Evolutionary conservation across 2,329 filamentous ascomycete species (phyloP).

Genomic region (Zymoseptoria passerinii): DNA sequence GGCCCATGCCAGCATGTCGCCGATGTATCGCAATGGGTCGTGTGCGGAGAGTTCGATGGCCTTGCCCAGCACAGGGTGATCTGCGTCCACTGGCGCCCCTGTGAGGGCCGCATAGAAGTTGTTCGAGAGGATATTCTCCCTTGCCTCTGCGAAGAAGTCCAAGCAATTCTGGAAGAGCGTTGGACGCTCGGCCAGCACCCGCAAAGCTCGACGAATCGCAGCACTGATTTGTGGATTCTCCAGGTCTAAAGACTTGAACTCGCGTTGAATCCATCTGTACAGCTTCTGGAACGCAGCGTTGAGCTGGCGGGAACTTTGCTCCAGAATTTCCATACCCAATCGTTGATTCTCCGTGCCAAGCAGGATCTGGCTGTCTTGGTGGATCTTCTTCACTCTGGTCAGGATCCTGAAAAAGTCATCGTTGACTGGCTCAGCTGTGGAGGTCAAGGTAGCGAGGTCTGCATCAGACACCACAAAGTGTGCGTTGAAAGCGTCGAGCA

Average conservation of each 20-base stretch:
- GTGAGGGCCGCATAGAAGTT: constrained; percentile 84
- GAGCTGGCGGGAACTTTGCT: constrained; percentile 76
- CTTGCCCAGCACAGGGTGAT: constrained; percentile 51
- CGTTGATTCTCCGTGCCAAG: constrained; percentile 85
- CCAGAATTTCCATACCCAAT: constrained; percentile 82
- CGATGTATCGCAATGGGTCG: constrained; percentile 82
- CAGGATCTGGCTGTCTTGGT: constrained; percentile 78
- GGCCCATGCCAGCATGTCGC: constrained; percentile 96
- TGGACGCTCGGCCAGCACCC: constrained; percentile 81
- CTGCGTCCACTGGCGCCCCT: constrained; percentile 54
- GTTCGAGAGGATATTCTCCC: constrained; percentile 79
- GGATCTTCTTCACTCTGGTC: constrained; percentile 73
- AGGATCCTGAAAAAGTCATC: constrained; percentile 75
- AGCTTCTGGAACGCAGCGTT: constrained; percentile 91
- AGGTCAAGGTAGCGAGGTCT: constrained; percentile 66
- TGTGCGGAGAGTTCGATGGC: constrained; percentile 92
- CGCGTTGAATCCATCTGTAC: constrained; percentile 88
- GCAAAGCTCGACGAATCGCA: constrained; percentile 72
- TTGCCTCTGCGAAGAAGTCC: constrained; percentile 83
- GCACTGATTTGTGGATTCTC: constrained; percentile 89
- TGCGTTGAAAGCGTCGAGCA: constrained; percentile 66
- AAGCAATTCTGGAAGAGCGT: constrained; percentile 88
- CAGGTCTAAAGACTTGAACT: constrained; percentile 85
- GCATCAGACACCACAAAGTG: constrained; percentile 82
- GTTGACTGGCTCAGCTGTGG: constrained; percentile 72